phyloP scores from a whole-genome alignment of 2,329 filamentous ascomycete species.

The Aaosphaeria arxii region DNA sequence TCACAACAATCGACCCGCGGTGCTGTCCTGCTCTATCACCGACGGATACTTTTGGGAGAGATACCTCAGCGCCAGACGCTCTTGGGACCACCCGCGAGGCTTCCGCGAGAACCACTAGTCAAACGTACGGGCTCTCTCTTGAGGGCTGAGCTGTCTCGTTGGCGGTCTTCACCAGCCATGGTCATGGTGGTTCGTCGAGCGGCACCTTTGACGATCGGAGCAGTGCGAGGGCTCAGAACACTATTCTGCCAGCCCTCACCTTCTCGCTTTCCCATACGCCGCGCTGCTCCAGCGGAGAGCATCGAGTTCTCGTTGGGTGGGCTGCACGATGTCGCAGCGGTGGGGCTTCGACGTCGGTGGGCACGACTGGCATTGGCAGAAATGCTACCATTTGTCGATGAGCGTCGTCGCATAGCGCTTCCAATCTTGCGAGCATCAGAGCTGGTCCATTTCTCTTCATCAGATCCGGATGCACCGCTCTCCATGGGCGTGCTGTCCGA shows the following conservation, averaged over 20 bases:
- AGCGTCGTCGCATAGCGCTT: constrained; percentile 54
- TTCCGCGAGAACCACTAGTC: constrained; percentile 27
- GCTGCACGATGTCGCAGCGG: constrained; percentile 42
- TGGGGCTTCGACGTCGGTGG: constrained; percentile 57
- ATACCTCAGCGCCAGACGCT: constrained; percentile 28
- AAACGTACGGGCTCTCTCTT: constrained; percentile 31
- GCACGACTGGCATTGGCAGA: constrained; percentile 37
- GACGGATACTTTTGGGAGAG: no score
- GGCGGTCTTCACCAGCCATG: constrained; percentile 25
- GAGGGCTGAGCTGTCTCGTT: constrained; percentile 19
- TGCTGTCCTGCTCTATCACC: no score
- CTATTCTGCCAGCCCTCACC: constrained; percentile 55
- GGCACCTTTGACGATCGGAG: constrained; percentile 56
- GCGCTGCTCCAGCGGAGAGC: constrained; percentile 64
- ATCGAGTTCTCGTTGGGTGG: constrained; percentile 58
- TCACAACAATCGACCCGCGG: no score
- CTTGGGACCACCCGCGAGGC: constrained; percentile 27
- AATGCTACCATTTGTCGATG: constrained; percentile 44
- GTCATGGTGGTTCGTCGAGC: constrained; percentile 37
- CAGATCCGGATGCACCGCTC: constrained; percentile 41
- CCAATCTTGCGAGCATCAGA: constrained; percentile 54
- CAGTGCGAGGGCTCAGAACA: constrained; percentile 60
- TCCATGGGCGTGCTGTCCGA: constrained; percentile 24
- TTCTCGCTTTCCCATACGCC: constrained; percentile 63
- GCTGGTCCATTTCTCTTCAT: constrained; percentile 50